phyloP scores from a whole-genome alignment of 768 basidiomycete species.

The Hygrocybe punicea region DNA sequence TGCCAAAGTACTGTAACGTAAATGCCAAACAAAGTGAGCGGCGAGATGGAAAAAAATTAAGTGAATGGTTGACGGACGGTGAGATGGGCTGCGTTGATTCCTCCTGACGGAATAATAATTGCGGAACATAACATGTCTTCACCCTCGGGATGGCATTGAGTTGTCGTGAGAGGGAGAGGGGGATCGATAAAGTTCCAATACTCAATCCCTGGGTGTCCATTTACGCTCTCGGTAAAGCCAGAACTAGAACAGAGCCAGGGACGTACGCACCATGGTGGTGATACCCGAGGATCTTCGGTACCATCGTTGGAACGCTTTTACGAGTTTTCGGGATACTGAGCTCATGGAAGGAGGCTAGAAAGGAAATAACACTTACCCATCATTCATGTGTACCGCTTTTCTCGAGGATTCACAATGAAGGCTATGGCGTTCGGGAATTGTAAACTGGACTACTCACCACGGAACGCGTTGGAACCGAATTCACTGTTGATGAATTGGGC shows the following conservation, averaged over 20 bases:
- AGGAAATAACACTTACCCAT: slow-evolving; percentile 36
- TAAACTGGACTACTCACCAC: slow-evolving; percentile 33
- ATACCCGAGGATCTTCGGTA: slow-evolving; percentile 47
- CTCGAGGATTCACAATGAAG: not conserved
- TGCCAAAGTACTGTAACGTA: slow-evolving; percentile 21
- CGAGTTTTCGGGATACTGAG: not conserved
- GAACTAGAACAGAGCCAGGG: no score
- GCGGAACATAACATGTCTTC: slow-evolving; percentile 29
- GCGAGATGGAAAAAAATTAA: not conserved
- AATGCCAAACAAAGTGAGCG: not conserved
- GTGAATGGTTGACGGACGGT: slow-evolving; percentile 8
- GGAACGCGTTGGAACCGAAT: slow-evolving; percentile 40
- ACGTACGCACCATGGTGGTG: slow-evolving; percentile 48
- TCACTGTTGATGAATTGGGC: slow-evolving; percentile 43
- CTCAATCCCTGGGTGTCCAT: slow-evolving; percentile 25
- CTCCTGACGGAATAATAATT: slow-evolving; percentile 19
- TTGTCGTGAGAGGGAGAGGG: slow-evolving; percentile 18
- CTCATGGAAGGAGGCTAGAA: not conserved
- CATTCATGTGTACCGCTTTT: slow-evolving; percentile 50
- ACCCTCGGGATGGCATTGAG: slow-evolving; percentile 22
- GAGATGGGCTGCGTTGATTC: slow-evolving; percentile 23
- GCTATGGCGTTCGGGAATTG: not conserved
- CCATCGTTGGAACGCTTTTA: slow-evolving; percentile 49
- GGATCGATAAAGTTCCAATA: slow-evolving; percentile 28
- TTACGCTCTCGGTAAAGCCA: no score